phyloP scores from a whole-genome alignment of 768 basidiomycete species.

The Lentinus tigrinus region DNA sequence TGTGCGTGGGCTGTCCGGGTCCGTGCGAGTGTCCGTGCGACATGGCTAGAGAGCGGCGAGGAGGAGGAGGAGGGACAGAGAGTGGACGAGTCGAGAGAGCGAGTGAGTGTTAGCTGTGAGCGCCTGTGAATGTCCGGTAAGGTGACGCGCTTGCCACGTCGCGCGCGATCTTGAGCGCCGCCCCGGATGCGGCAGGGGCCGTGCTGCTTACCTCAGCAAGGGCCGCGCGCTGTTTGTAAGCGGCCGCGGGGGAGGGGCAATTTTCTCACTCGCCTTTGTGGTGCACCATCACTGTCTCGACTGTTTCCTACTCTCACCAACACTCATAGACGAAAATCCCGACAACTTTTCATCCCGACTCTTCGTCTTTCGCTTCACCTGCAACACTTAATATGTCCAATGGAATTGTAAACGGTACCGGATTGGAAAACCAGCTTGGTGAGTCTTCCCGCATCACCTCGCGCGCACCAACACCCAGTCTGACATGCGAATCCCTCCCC shows the following conservation, averaged over 20 bases:
- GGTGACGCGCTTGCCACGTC: constrained; percentile 19
- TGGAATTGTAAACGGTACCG: constrained; percentile 83
- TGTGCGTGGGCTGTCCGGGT: constrained; percentile 50
- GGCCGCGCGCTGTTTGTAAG: constrained; percentile 23
- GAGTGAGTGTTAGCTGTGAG: neutral
- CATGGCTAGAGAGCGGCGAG: constrained; percentile 36
- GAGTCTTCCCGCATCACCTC: constrained; percentile 27
- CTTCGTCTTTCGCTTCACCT: constrained; percentile 31
- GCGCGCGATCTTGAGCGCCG: neutral
- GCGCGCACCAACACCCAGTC: neutral
- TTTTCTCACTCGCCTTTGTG: constrained; percentile 32
- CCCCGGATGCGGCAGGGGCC: neutral
- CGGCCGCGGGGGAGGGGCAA: constrained; percentile 11
- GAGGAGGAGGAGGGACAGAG: neutral
- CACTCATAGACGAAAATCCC: constrained; percentile 34
- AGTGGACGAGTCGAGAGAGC: neutral
- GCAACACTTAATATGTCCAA: constrained; percentile 73
- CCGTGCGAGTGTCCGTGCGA: constrained; percentile 66
- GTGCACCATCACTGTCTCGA: constrained; percentile 35
- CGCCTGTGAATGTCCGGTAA: neutral
- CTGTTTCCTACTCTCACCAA: constrained; percentile 19
- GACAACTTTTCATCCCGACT: constrained; percentile 22
- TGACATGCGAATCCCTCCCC: neutral
- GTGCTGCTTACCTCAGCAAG: constrained; percentile 15
- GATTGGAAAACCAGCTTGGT: constrained; percentile 78